Percentiles rank a stretch among this genome's conserved stretches.
Conservation (phyloP, 1,284 basidiomycete species). For the Sphaerobolus stellatus region DNA sequence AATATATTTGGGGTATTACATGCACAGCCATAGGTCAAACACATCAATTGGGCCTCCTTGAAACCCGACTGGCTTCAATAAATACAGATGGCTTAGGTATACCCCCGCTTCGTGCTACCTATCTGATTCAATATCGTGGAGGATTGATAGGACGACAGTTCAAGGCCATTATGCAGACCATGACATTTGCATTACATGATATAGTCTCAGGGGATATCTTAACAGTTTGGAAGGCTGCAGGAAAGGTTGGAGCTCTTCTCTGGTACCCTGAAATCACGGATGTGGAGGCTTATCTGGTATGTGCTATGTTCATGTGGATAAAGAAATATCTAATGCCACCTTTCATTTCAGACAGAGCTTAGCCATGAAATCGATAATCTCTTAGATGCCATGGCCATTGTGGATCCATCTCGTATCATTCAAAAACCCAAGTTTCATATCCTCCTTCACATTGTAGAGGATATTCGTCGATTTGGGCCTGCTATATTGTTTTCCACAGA, state of each 20-base stretch:
- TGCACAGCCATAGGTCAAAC: background rate
- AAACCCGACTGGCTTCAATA: background rate
- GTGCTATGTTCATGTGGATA: constrained; percentile 8
- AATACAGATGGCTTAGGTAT: constrained; percentile 19
- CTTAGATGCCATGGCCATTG: constrained; percentile 27
- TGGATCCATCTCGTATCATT: constrained; percentile 19
- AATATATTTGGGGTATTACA: constrained; percentile 34
- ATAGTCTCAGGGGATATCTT: background rate
- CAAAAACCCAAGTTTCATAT: background rate
- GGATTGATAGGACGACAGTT: constrained; percentile 30
- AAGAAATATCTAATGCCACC: background rate
- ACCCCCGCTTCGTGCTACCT: constrained; percentile 20
- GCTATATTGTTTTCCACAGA: constrained; percentile 33
- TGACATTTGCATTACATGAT: background rate
- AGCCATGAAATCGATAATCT: constrained; percentile 32
- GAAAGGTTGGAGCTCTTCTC: background rate
- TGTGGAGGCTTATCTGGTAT: background rate
- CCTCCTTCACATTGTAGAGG: constrained; percentile 33
- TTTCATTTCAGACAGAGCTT: constrained; percentile 27
- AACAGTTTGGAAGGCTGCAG: constrained; percentile 25
- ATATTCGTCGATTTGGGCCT: constrained; percentile 36
- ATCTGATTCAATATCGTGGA: constrained; percentile 26
- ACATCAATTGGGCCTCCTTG: background rate
- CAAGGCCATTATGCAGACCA: constrained; percentile 20
- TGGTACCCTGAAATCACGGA: constrained; percentile 2